Conservation (phyloP, 208 protist species). For the Novymonas esmeraldas region DNA sequence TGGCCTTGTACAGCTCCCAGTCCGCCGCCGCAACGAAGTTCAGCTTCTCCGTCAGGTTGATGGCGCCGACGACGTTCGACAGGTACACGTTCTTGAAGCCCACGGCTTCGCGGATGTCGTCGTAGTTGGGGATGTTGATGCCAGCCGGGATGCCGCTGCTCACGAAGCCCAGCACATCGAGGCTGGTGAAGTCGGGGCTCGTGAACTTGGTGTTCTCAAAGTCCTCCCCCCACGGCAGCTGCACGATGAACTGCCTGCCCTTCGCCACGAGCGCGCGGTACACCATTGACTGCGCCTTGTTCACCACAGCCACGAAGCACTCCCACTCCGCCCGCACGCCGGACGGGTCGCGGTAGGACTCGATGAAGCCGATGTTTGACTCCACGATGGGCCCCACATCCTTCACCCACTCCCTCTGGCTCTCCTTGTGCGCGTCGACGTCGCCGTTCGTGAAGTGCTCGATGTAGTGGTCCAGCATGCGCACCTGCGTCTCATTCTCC, state of each 20-base stretch:
- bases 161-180: conserved; percentile 93
- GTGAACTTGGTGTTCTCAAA: conserved; percentile 92
- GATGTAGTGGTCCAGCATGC: conserved; percentile 93
- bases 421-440: conserved; percentile 89
- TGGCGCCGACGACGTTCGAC: conserved; percentile 81
- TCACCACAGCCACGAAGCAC: conserved; percentile 93
- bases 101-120: conserved; percentile 84
- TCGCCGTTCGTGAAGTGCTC: conserved; percentile 74
- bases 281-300: conserved; percentile 84
- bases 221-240: conserved; percentile 82
- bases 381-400: conserved; percentile 91
- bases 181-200: conserved; percentile 92
- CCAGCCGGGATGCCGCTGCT: conserved; percentile 86
- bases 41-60: conserved; percentile 69
- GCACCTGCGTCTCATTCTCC: conserved; percentile 76
- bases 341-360: conserved; percentile 92
- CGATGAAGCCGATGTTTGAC: conserved; percentile 96
- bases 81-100: conserved; percentile 96
- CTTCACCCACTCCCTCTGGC: conserved; percentile 90
- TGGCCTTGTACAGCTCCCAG: conserved; percentile 78
- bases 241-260: conserved; percentile 71
- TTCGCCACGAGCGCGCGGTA: conserved; percentile 68
- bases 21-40: conserved; percentile 78
- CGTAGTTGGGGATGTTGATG: conserved; percentile 94
- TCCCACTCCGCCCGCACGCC: conserved; percentile 93